phyloP scores from a whole-genome alignment of 1,284 basidiomycete genomes.

The Naganishia albida region DNA sequence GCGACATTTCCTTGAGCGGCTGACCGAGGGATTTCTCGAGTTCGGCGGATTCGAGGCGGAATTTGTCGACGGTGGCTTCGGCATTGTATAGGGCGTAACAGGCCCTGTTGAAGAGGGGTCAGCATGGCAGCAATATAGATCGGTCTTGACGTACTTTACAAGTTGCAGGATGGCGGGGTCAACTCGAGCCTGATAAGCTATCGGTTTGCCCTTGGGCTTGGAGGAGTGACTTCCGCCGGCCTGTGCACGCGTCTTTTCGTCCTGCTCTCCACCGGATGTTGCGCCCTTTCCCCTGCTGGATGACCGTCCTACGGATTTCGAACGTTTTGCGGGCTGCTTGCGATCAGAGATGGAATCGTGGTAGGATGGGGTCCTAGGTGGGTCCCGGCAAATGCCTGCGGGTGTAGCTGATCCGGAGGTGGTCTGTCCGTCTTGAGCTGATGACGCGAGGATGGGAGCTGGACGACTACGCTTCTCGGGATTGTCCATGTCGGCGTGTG shows the following conservation, averaged over 20 bases:
- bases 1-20: slow-evolving; percentile 9
- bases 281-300: slow-evolving; percentile 3
- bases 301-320: slow-evolving; percentile 2
- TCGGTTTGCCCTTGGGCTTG: slow-evolving; percentile 12
- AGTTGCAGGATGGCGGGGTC: slow-evolving; percentile 23
- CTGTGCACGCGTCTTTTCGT: slow-evolving; percentile 1
- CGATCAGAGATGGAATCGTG: too few relatives aligned
- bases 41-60: slow-evolving; percentile 6
- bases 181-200: slow-evolving; percentile 10
- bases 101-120: background rate
- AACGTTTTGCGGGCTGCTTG: too few relatives aligned
- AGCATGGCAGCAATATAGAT: background rate
- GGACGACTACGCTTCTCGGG: too few relatives aligned
- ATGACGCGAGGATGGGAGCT: too few relatives aligned
- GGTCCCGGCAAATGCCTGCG: too few relatives aligned
- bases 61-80: slow-evolving; percentile 25
- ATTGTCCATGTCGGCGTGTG: too few relatives aligned
- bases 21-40: slow-evolving; percentile 11
- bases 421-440: too few relatives aligned
- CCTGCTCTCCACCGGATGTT: slow-evolving; percentile 1
- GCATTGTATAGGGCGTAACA: slow-evolving; percentile 20
- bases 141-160: slow-evolving; percentile 2
- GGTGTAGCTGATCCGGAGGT: too few relatives aligned
- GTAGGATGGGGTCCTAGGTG: too few relatives aligned
- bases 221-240: slow-evolving; percentile 15